Conservation (phyloP, 371 early-diverging fungal genomes). For the Lichtheimia ornata region DNA sequence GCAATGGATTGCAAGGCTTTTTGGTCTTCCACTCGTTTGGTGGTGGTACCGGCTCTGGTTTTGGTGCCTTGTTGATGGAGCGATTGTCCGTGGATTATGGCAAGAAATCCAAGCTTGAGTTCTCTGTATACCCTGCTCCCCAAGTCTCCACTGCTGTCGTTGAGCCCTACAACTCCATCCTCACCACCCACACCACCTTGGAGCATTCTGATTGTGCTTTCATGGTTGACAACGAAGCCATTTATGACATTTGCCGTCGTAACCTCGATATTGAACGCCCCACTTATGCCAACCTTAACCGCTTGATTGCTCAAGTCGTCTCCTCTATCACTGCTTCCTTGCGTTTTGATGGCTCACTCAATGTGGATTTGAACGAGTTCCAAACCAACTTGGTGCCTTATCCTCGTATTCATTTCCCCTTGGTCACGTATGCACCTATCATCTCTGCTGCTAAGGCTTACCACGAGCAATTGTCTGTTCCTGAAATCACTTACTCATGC, state of each 20-base stretch:
- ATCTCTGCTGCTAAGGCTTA: constrained; percentile 85
- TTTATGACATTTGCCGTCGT: constrained; percentile 98
- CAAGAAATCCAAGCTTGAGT: constrained; percentile 98
- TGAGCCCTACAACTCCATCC: constrained; percentile 97
- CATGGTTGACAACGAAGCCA: constrained; percentile 90
- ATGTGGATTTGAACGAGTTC: constrained; percentile 96
- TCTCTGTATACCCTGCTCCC: constrained; percentile 98
- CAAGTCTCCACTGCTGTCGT: constrained; percentile 96
- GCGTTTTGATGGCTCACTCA: constrained; percentile 94
- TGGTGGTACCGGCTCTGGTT: constrained; percentile 99
- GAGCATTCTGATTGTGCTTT: constrained; percentile 95
- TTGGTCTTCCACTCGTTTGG: constrained; percentile 99
- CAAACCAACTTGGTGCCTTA: constrained; percentile 96
- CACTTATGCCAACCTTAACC: constrained; percentile 95
- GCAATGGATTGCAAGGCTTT: constrained; percentile 96
- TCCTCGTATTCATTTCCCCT: constrained; percentile 94
- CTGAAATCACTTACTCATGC: constrained; percentile 88
- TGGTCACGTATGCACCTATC: constrained; percentile 93
- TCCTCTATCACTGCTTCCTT: constrained; percentile 99
- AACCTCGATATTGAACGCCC: constrained; percentile 97
- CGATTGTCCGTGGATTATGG: constrained; percentile 94
- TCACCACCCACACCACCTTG: constrained; percentile 92
- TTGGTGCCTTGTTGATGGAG: constrained; percentile 96
- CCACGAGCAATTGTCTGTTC: constrained; percentile 88
- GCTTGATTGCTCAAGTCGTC: constrained; percentile 98